Base-by-base conservation (phyloP, 148 eudicot genomes). In the Selenicereus undatus region DNA sequence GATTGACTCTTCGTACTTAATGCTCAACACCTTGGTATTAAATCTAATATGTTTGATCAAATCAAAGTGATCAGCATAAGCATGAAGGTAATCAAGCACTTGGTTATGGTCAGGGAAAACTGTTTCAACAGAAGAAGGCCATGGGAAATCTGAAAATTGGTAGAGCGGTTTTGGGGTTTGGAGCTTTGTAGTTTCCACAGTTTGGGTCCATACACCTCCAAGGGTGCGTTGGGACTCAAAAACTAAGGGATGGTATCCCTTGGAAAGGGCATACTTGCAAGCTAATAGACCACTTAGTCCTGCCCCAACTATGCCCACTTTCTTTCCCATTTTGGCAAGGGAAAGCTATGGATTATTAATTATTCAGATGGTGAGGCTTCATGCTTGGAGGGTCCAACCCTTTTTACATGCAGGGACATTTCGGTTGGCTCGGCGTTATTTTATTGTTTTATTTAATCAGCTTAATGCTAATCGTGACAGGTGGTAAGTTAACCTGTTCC, bases 201-300 rank as follows among this genome's bases (percentile, higher is more conserved):
- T 91, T 66, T 89, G 76, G 13, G 88, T 75, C 98, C 97, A 95
- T 1, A 95, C 92, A 21, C 98, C 98, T 0, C 98, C 98, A 12
- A 91, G 22, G 62, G 74, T 62, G 75, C 84, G 51, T 29, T 76
- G 80, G 24, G 89, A 78, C 86, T 93, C 95, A 76, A 95, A 89
- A 14, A 95, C 98, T 10, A 87, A 35, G 21, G 97, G 96, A 10
- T n/a, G 56, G 77, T 74, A 86, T 4, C 97, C 98, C 70, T 89
- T 93, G 0, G 90, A 79, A 35, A 89, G 88, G 16, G 80, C 79
- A 86, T 90, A 94, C 58, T 90, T 94, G 73, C 98, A 94, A 30
- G 97, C 98, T 50, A 91, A 79, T 0, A 92, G 87, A 21, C 97
- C 97, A 74, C 97, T 90, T 22, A 91, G 78, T 0, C 97, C 97